Evolutionary conservation across 768 basidiomycete species (phyloP), one percentile per base, ranked within the genome.

Genomic region (Rubroboletus satanas): DNA sequence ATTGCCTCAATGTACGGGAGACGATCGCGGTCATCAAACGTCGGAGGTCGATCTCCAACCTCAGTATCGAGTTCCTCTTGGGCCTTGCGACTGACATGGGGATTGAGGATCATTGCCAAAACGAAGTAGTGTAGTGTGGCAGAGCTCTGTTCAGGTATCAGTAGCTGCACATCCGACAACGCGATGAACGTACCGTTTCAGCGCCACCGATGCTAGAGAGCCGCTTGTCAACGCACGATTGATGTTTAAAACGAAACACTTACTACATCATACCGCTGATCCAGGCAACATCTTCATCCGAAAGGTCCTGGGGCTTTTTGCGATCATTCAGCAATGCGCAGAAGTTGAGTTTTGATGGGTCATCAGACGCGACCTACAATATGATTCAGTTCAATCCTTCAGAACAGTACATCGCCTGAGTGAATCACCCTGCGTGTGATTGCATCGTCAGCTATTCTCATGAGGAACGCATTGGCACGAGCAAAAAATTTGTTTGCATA

Each of bases 221-320:
- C 7, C 7, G n/a, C 4, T n/a, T 18, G 17, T 49, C 35, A 49
- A n/a, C 17, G 35, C 9, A 17, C 3, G 11, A 35, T 26, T 2
- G 26, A 36, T 35, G 15, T 4, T 36, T 4, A 12, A n/a, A 18
- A 12, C 8, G 12, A 28, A 12, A 5, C 28, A 21, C 46, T 43
- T 44, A 54, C 56, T 53, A 57, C 41, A 54, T 57, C 52, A 47
- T 47, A 9, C 51, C 55, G 14, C 51, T 48, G 9, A 48, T 53
- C 55, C 55, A 56, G 8, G 55, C 56, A 33, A 57, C 56, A 33
- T 54, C 56, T 31, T 53, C 56, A 23, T 57, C 56, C 7, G 51
- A 53, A 14, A 56, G 51, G 12, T 35, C 31, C 29, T 49, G 36
- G 12, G 21, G 18, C 12, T 44, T 28, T 43, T 57, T 57, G 4